Evolutionary conservation across 768 basidiomycete species (phyloP).

Genomic region (Wakefieldia striispora): DNA sequence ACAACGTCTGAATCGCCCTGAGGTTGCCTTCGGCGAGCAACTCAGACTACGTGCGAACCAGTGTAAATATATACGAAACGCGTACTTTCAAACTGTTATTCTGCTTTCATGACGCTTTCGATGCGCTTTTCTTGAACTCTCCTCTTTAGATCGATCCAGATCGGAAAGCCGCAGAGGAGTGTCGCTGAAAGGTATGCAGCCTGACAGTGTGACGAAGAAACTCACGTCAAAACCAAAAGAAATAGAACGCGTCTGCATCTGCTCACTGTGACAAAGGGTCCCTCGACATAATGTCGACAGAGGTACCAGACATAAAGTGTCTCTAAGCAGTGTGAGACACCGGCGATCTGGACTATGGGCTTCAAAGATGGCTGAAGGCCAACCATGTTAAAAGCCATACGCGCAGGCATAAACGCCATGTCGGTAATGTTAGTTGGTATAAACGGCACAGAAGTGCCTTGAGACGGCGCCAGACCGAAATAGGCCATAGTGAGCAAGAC

Average conservation of each 20-base stretch:
- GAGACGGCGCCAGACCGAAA: slow-evolving; percentile 16
- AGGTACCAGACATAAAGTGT: slow-evolving; percentile 29
- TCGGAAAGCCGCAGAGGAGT: slow-evolving; percentile 52
- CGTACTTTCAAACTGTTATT: slow-evolving; percentile 32
- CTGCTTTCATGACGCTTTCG: slow-evolving; percentile 75
- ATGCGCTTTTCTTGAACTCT: slow-evolving; percentile 69
- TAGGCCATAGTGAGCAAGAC: slow-evolving; percentile 20
- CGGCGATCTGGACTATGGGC: slow-evolving; percentile 3
- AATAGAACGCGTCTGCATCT: not conserved
- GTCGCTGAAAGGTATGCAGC: slow-evolving; percentile 50
- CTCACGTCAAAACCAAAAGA: not conserved
- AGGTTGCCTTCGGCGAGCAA: no score
- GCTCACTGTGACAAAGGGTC: slow-evolving; percentile 19
- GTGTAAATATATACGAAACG: no score
- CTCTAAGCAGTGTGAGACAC: slow-evolving; percentile 23
- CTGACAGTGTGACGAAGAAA: slow-evolving; percentile 32
- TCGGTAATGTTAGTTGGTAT: slow-evolving; percentile 14
- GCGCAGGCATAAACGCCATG: slow-evolving; percentile 22
- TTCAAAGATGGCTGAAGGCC: slow-evolving; percentile 19
- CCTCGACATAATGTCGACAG: slow-evolving; percentile 29
- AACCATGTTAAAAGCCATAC: slow-evolving; percentile 3
- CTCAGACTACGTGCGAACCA: no score
- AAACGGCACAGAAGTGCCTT: slow-evolving; percentile 15
- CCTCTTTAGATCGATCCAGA: slow-evolving; percentile 51
- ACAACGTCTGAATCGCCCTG: no score